Conservation (phyloP, 345 rosid species). For the Anacardium occidentale region DNA sequence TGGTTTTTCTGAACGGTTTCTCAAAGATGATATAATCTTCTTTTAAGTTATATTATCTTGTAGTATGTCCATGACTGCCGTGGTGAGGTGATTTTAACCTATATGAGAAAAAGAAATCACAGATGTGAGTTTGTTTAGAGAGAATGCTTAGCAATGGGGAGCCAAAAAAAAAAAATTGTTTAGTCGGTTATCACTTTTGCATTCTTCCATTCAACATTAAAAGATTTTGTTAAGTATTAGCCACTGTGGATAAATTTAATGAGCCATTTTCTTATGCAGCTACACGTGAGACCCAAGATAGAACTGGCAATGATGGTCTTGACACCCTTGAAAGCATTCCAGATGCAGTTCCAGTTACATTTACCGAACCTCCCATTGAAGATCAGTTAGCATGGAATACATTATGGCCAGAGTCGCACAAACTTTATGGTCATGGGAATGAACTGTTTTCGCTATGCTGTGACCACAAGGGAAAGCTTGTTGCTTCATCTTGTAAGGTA, state of each 20-base stretch:
- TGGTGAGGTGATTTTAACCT: background rate
- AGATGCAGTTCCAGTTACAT: slow-evolving; percentile 84
- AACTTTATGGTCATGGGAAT: slow-evolving; percentile 94
- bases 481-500: slow-evolving; percentile 98
- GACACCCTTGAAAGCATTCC: slow-evolving; percentile 90
- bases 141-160: background rate
- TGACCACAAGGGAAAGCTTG: slow-evolving; percentile 68
- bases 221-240: background rate
- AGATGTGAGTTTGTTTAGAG: background rate
- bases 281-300: slow-evolving; percentile 42
- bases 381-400: slow-evolving; percentile 92
- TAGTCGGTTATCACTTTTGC: background rate
- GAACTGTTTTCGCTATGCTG: slow-evolving; percentile 81
- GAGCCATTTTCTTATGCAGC: slow-evolving; percentile 45
- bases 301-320: slow-evolving; percentile 54
- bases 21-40: background rate
- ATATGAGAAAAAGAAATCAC: background rate
- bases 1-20: background rate
- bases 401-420: slow-evolving; percentile 92
- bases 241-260: slow-evolving; percentile 9
- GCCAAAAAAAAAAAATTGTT: background rate
- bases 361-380: slow-evolving; percentile 87
- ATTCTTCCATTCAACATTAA: background rate
- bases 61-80: background rate
- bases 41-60: background rate